Percentiles rank a stretch among this genome's conserved stretches.
These are phyloP conservation scores for Rhodocollybia butyracea DNA, from an alignment of 768 basidiomycete genomes.

Conservation along the genomic window DNA sequence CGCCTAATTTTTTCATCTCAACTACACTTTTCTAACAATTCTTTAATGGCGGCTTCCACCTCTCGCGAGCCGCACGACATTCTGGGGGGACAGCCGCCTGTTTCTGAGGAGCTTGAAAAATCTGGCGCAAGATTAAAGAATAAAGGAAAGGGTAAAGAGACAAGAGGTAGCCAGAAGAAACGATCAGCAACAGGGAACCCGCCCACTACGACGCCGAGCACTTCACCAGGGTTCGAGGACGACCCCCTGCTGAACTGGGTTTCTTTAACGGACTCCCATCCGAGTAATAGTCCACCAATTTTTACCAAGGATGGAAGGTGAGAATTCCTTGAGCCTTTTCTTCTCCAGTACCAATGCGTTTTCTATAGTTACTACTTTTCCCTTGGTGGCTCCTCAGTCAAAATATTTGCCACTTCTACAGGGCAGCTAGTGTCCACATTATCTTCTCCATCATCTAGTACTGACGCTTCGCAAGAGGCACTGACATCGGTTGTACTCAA, in stretches of 20 bases:
- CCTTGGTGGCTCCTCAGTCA: slow-evolving; percentile 74
- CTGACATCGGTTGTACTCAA: slow-evolving; percentile 77
- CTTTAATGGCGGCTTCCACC: slow-evolving; percentile 40
- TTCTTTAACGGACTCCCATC: slow-evolving; percentile 64
- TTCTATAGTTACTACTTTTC: slow-evolving; percentile 81
- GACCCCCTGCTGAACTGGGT: slow-evolving; percentile 61
- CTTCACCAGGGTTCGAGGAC: slow-evolving; percentile 12
- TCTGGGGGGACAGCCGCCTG: slow-evolving; percentile 20
- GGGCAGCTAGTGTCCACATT: slow-evolving; percentile 82
- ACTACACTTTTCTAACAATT: not conserved
- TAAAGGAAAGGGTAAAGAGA: slow-evolving; percentile 36
- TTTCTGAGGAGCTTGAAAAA: slow-evolving; percentile 13
- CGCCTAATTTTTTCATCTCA: not conserved
- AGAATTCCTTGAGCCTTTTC: slow-evolving; percentile 14
- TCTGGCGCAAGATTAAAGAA: slow-evolving; percentile 46
- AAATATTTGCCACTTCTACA: slow-evolving; percentile 78
- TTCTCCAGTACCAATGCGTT: not conserved
- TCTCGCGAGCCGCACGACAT: slow-evolving; percentile 36
- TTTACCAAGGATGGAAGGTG: slow-evolving; percentile 91
- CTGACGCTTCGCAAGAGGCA: slow-evolving; percentile 37
- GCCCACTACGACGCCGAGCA: not conserved
- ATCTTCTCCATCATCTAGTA: slow-evolving; percentile 43
- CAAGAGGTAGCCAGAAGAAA: slow-evolving; percentile 17
- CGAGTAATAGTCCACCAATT: slow-evolving; percentile 64
- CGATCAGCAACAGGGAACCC: slow-evolving; percentile 13